Conservation (phyloP, 75 land plant species). For the Pinus taeda region DNA sequence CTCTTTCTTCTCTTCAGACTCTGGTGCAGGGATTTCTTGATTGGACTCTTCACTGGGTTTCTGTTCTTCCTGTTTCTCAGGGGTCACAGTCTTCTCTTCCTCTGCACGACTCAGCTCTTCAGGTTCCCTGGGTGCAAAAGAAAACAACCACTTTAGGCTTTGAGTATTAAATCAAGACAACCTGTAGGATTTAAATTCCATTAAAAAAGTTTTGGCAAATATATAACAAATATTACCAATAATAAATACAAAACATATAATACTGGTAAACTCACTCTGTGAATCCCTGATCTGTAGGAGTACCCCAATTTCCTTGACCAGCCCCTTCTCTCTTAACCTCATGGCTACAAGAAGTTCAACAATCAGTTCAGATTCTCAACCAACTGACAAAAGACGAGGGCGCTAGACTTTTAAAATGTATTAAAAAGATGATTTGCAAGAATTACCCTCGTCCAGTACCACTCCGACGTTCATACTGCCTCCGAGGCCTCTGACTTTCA, state of each 20-base stretch:
- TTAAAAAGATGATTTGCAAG: background rate
- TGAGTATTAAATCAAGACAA: too few relatives aligned
- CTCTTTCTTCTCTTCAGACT: constrained; percentile 14
- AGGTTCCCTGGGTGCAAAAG: background rate
- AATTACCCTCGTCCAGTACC: constrained; percentile 84
- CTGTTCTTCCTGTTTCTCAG: constrained; percentile 12
- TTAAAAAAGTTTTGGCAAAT: too few relatives aligned
- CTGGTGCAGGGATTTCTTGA: constrained; percentile 6
- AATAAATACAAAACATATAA: too few relatives aligned
- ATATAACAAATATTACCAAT: too few relatives aligned
- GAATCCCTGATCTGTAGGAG: constrained; percentile 48
- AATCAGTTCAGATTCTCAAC: background rate
- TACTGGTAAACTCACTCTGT: too few relatives aligned
- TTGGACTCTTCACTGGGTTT: constrained; percentile 5
- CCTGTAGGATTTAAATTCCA: too few relatives aligned
- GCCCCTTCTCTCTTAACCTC: constrained; percentile 89
- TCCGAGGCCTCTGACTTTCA: constrained; percentile 36
- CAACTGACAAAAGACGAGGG: background rate
- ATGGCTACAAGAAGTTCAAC: constrained; percentile 18
- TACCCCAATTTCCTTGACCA: constrained; percentile 97
- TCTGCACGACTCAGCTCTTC: constrained; percentile 1
- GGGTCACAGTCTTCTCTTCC: constrained; percentile 5
- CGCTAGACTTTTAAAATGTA: background rate
- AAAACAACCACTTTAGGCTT: background rate
- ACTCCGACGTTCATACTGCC: constrained; percentile 86